These are phyloP conservation scores for Leptodontidium sp. DNA, from an alignment of 2,329 filamentous ascomycete genomes.

Conservation along the genomic window DNA sequence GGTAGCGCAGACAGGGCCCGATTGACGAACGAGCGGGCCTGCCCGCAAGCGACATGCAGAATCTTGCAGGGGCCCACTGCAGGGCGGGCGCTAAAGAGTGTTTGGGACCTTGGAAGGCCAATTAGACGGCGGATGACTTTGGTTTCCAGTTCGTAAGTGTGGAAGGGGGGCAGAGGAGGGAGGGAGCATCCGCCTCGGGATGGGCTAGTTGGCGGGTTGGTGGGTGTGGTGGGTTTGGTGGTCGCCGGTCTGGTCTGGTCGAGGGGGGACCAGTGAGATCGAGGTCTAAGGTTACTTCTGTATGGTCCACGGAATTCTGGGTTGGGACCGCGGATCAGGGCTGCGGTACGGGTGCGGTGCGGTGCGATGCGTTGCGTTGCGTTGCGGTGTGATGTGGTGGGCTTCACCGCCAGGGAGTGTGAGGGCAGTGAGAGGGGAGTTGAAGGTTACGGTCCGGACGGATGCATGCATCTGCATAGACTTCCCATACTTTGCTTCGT, in stretches of 20 bases:
- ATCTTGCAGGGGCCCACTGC: constrained; percentile 6
- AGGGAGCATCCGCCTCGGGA: constrained; percentile 11
- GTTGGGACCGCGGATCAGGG: not conserved
- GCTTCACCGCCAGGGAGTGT: not conserved
- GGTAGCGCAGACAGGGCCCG: not conserved
- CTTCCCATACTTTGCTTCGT: not conserved
- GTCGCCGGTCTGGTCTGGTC: too few relatives aligned
- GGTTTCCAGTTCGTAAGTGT: not conserved
- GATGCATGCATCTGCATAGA: not conserved
- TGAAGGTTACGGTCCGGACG: not conserved
- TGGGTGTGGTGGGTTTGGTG: too few relatives aligned
- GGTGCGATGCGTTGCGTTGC: not conserved
- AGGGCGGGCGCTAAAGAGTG: constrained; percentile 17
- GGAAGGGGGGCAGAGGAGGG: not conserved
- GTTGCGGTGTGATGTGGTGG: not conserved
- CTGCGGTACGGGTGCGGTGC: not conserved
- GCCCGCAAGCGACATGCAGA: constrained; percentile 19
- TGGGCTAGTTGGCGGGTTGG: too few relatives aligned
- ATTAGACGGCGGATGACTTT: not conserved
- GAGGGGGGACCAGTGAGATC: too few relatives aligned
- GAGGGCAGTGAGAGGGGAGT: not conserved
- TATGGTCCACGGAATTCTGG: too few relatives aligned
- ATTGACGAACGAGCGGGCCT: constrained; percentile 14
- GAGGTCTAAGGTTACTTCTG: too few relatives aligned
- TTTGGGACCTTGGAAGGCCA: not conserved